These are phyloP conservation scores for Eucalyptus globulus DNA, from an alignment of 345 rosid species.

Conservation along the genomic window DNA sequence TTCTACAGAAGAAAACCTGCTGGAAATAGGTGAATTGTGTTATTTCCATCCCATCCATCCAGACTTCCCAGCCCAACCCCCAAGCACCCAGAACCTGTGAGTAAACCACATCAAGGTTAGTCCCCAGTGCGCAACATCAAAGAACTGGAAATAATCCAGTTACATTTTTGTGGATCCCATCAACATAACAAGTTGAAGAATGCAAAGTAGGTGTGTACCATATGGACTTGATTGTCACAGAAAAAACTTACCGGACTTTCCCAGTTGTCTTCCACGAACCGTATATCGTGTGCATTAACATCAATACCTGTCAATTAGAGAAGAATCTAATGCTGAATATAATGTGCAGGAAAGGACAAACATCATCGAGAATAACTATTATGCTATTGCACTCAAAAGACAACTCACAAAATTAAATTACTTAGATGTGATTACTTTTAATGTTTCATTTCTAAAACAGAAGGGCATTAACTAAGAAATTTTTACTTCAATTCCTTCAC, in stretches of 20 bases:
- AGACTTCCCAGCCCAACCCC: slow-evolving; percentile 99
- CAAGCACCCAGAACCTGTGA: slow-evolving; percentile 96
- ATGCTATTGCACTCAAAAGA: not conserved
- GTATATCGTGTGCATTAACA: slow-evolving; percentile 72
- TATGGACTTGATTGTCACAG: not conserved
- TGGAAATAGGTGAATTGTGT: slow-evolving; percentile 98
- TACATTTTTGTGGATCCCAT: not conserved
- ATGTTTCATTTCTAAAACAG: not conserved
- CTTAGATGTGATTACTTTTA: not conserved
- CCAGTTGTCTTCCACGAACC: slow-evolving; percentile 99
- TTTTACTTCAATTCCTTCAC: not conserved
- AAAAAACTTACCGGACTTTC: slow-evolving; percentile 80
- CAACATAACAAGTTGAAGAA: not conserved
- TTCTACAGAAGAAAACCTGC: slow-evolving; percentile 43
- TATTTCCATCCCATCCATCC: slow-evolving; percentile 99
- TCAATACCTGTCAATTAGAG: slow-evolving; percentile 55
- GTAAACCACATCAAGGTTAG: not conserved
- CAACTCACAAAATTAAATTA: not conserved
- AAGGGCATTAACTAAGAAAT: not conserved
- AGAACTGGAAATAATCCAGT: not conserved
- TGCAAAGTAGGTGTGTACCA: not conserved
- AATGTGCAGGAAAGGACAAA: not conserved
- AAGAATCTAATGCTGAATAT: not conserved
- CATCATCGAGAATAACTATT: not conserved
- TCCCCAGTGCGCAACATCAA: not conserved